Evolutionary conservation across 805 yeast genomes (phyloP), one percentile per base, ranked within the genome.

Genomic region (Barnettozyma sucrosica): DNA sequence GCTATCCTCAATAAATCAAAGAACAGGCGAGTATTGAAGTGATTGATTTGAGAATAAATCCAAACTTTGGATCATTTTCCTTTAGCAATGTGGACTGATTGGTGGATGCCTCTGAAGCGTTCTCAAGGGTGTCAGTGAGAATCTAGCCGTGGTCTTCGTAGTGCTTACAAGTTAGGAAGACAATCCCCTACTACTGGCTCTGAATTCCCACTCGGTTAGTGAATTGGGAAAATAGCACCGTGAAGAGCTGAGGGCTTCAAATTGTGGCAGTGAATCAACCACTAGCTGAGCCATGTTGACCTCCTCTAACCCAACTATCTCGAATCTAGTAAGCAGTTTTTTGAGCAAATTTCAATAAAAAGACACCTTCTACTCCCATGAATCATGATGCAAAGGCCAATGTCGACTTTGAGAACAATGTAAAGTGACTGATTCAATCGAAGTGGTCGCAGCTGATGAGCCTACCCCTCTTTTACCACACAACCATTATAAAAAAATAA

Each of bases 1-100:
- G 8, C 30, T 13, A 10, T 26, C 30, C 4, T n/a, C n/a, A n/a
- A n/a, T n/a, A n/a, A n/a, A n/a, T n/a, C n/a, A 26, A 10, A 26
- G 30, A 26, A 69, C 71, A 7, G 83, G 77, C 59, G 67, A 75
- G 51, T 78, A 76, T 54, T n/a, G n/a, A n/a, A 82, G 81, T 49
- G 82, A 80, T 3, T 64, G 71, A 5, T 69, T 75, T 53, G 77
- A 72, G 54, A 70, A 77, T 55, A 68, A 79, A 58, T 67, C 74
- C 14, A n/a, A n/a, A n/a, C n/a, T n/a, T n/a, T n/a, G n/a, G n/a
- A n/a, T n/a, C n/a, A n/a, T n/a, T n/a, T n/a, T n/a, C n/a, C n/a
- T n/a, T n/a, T n/a, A n/a, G n/a, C n/a, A n/a, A n/a, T n/a, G 16
- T 47, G 25, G 53, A 52, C 11, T 34, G 21, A 18, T 25, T 50